Conservation (phyloP, 1,284 basidiomycete genomes). For the Ustanciosporium gigantosporum region DNA sequence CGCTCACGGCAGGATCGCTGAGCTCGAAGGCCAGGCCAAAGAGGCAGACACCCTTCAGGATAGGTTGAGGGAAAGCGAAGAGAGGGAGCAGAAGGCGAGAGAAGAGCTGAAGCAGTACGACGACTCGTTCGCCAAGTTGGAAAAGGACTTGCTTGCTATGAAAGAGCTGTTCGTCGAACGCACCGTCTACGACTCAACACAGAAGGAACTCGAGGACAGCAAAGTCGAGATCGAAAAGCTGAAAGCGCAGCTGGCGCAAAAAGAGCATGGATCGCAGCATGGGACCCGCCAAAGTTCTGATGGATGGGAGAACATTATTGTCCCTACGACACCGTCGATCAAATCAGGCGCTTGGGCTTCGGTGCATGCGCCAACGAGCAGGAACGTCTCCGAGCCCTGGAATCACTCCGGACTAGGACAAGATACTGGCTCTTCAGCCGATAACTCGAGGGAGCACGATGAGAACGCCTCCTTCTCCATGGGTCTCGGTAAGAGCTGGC, state of each 20-base stretch:
- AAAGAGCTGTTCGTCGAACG: slow-evolving; percentile 38
- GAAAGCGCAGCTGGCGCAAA: slow-evolving; percentile 11
- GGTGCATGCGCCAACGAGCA: slow-evolving; percentile 38
- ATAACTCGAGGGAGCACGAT: too few species aligned
- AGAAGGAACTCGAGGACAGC: slow-evolving; percentile 15
- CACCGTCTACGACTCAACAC: slow-evolving; percentile 7
- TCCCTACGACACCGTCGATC: not conserved
- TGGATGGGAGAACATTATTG: slow-evolving; percentile 21
- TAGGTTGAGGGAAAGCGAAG: slow-evolving; percentile 18
- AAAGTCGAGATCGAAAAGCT: slow-evolving; percentile 30
- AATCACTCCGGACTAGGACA: too few species aligned
- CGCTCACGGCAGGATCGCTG: slow-evolving; percentile 5
- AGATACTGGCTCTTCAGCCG: too few species aligned
- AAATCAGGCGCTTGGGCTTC: slow-evolving; percentile 19
- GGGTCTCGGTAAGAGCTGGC: too few species aligned
- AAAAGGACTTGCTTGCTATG: slow-evolving; percentile 39
- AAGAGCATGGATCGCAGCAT: not conserved
- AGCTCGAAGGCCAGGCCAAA: slow-evolving; percentile 17
- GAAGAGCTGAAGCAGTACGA: slow-evolving; percentile 27
- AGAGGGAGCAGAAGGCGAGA: slow-evolving; percentile 10
- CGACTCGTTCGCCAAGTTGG: slow-evolving; percentile 32
- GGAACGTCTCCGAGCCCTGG: too few species aligned
- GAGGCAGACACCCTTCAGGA: slow-evolving; percentile 23
- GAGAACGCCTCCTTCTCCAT: too few species aligned
- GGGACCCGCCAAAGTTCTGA: not conserved